phyloP scores from a whole-genome alignment of 352 stramenopile species.

The Phytophthora aleatoria region DNA sequence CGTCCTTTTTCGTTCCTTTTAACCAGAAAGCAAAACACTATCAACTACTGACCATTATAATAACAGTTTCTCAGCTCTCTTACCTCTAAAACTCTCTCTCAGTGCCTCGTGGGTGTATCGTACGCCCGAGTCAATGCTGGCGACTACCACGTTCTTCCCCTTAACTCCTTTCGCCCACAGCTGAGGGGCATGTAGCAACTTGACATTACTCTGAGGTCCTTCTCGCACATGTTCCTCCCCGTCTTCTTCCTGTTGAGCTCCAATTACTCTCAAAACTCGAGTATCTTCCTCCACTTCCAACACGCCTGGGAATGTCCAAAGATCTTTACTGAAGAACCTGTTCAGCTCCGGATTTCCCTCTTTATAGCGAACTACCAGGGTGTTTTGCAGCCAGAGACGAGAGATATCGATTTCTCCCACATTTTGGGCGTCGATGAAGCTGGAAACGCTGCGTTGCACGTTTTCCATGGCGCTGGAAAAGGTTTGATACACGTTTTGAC shows the following conservation, averaged over 20 bases:
- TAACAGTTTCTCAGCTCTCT: not conserved
- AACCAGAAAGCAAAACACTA: constrained; percentile 6
- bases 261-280: constrained; percentile 26
- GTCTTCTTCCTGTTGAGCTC: constrained; percentile 15
- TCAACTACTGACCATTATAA: not conserved
- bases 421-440: constrained; percentile 33
- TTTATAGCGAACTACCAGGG: constrained; percentile 42
- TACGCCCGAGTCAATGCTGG: constrained; percentile 76
- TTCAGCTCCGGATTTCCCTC: not conserved
- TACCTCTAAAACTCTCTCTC: constrained; percentile 52
- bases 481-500: constrained; percentile 23
- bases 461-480: constrained; percentile 20
- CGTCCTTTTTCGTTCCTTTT: constrained; percentile 32
- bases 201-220: constrained; percentile 49
- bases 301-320: constrained; percentile 48
- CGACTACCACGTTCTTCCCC: constrained; percentile 56
- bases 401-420: constrained; percentile 13
- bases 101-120: constrained; percentile 71
- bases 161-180: constrained; percentile 46
- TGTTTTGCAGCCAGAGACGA: constrained; percentile 69
- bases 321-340: constrained; percentile 29
- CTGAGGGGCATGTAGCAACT: constrained; percentile 52
- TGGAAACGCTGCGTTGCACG: constrained; percentile 27
- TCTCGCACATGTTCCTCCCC: constrained; percentile 1
- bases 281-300: constrained; percentile 49